Conservation (phyloP, 108 stramenopile species). For the Pseudonitzschia delicatissima region DNA sequence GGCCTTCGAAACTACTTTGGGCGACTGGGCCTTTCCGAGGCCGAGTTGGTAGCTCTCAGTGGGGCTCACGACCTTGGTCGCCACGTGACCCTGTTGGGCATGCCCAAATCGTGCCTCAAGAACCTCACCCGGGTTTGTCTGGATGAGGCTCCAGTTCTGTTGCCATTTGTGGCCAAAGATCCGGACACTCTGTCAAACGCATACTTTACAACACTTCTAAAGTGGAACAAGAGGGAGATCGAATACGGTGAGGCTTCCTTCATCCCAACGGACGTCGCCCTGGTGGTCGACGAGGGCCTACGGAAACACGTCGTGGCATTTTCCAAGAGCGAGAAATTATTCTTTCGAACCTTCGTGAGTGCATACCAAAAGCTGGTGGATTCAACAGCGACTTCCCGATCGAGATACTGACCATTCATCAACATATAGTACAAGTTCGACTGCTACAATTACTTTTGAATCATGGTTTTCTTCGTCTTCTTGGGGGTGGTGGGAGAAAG, state of each 20-base stretch:
- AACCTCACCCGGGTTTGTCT: conserved; percentile 51
- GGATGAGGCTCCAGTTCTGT: conserved; percentile 56
- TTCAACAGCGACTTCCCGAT: conserved; percentile 17
- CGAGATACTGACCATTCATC: conserved; percentile 1
- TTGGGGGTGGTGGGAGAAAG: too few species aligned
- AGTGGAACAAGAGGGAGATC: conserved; percentile 49
- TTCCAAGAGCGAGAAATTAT: conserved; percentile 39
- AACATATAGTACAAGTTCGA: too few species aligned
- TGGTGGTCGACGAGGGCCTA: conserved; percentile 58
- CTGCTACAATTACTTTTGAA: too few species aligned
- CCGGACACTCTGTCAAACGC: conserved; percentile 45
- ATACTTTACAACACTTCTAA: conserved; percentile 44
- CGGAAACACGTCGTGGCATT: conserved; percentile 36
- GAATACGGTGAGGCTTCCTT: conserved; percentile 51
- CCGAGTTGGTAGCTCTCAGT: conserved; percentile 49
- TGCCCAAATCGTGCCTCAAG: conserved; percentile 51
- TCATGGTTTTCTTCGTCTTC: too few species aligned
- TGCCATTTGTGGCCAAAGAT: conserved; percentile 50
- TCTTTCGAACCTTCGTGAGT: conserved; percentile 28
- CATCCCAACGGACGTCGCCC: conserved; percentile 63
- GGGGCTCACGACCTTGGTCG: conserved; percentile 62
- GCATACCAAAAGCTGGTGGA: conserved; percentile 55
- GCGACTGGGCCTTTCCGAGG: conserved; percentile 44
- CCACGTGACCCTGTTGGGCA: conserved; percentile 55
- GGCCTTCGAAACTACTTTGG: conserved; percentile 63